These are phyloP conservation scores for Ramalina intermedia DNA, from an alignment of 495 filamentous ascomycete species.

Conservation along the genomic window DNA sequence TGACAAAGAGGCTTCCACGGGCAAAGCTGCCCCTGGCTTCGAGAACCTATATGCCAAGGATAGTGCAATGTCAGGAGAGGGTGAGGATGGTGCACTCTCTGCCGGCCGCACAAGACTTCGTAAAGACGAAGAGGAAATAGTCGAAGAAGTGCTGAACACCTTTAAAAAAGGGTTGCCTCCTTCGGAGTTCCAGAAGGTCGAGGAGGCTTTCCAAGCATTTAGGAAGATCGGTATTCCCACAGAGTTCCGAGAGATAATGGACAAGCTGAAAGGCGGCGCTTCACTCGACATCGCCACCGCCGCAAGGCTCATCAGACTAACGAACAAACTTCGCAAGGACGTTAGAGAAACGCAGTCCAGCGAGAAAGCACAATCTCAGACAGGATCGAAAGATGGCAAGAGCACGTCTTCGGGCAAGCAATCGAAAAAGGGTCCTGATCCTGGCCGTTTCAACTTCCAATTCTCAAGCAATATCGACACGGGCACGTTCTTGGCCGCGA, in stretches of 20 bases:
- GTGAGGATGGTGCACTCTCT: conserved; percentile 11
- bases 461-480: conserved; percentile 37
- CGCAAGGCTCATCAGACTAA: conserved; percentile 34
- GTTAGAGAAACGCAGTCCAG: conserved; percentile 18
- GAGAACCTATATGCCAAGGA: conserved; percentile 12
- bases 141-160: conserved; percentile 27
- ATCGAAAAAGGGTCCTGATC: conserved; percentile 12
- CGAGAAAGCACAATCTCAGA: conserved; percentile 18
- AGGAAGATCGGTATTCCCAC: conserved; percentile 37
- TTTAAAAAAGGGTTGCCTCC: conserved; percentile 34
- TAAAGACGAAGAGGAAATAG: conserved; percentile 23
- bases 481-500: conserved; percentile 36
- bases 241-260: conserved; percentile 35
- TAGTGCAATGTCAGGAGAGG: conserved; percentile 21
- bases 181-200: conserved; percentile 26
- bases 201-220: conserved; percentile 27
- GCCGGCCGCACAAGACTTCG: conserved; percentile 13
- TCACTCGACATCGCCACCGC: conserved; percentile 33
- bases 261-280: conserved; percentile 23
- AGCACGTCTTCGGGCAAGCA: conserved; percentile 5
- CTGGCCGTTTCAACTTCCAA: conserved; percentile 20
- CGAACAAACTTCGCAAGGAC: conserved; percentile 26
- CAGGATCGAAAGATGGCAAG: conserved; percentile 15
- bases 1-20: conserved; percentile 24
- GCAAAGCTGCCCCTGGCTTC: conserved; percentile 18